Evolutionary conservation across 805 yeast genomes (phyloP), one percentile per base, ranked within the genome.

Genomic region (Sugiyamaella chiloensis): DNA sequence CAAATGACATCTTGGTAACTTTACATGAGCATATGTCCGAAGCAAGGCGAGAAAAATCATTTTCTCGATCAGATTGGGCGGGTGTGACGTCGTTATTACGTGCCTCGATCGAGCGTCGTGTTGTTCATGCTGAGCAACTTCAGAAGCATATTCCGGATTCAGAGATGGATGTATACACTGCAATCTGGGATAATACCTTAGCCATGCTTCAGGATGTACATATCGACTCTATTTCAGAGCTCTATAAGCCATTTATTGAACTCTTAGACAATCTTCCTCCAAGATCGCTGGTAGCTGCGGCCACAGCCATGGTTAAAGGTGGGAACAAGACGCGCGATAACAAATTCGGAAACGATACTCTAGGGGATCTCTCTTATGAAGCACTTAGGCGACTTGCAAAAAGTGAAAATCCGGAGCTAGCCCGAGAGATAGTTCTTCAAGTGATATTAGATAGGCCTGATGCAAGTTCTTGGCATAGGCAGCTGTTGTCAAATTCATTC

Each of bases 391-490:
- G 8, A 8, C 40, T 36, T 6, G 24, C 9, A 16, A 20, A 12
- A 4, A 4, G 40, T 9, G 40, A 20, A 5, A 36, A 11, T 9
- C 40, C 40, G 7, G 21, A 36, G 6, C 40, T 36, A 14, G 40
- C n/a, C n/a, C 40, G n/a, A n/a, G 24, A 20, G 9, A 24, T 36
- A 3, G 24, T 19, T 5, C 40, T 36, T 16, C 40, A 36, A 3
- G 24, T n/a, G 12, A 36, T 36, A 3, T 8, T 36, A 36, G 40
- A 36, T 16, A 7, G 40, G n/a, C 40, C 40, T 8, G 40, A 36
- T 8, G 40, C 40, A 36, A 36, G 40, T 20, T 36, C 40, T 11
- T 36, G 40, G 40, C 40, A 36, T 19, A 6, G 40, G 24, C 24
- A 36, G 24, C 5, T 36, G n/a, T 26, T 36, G 14, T 36, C 40